phyloP scores from a whole-genome alignment of 345 rosid genomes.

The Stellera chamaejasme region DNA sequence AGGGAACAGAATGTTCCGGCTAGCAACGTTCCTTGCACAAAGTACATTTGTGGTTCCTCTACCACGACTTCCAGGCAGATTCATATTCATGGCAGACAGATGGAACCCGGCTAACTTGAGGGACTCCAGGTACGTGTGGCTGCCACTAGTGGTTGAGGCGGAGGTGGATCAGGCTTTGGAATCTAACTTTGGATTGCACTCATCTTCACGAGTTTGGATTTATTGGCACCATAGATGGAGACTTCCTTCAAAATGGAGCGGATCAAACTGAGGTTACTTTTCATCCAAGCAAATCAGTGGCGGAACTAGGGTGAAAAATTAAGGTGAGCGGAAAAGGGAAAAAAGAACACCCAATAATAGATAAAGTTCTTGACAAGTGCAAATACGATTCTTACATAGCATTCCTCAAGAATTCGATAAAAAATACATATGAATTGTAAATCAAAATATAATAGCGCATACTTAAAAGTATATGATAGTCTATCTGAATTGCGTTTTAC shows the following conservation, averaged over 20 bases:
- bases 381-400: too few relatives aligned
- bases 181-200: constrained; percentile 59
- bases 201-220: constrained; percentile 85
- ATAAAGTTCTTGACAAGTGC: too few relatives aligned
- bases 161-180: constrained; percentile 63
- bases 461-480: too few relatives aligned
- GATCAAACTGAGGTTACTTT: constrained; percentile 15
- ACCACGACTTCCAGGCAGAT: constrained; percentile 56
- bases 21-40: constrained; percentile 79
- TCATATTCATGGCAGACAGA: constrained; percentile 89
- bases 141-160: constrained; percentile 73
- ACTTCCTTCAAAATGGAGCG: constrained; percentile 42
- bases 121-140: constrained; percentile 87
- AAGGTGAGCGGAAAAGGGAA: too few relatives aligned
- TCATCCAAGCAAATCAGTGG: too few relatives aligned
- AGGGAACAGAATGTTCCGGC: constrained; percentile 62
- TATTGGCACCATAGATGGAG: constrained; percentile 94
- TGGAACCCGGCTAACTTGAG: constrained; percentile 89
- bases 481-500: too few relatives aligned
- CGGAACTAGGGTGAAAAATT: too few relatives aligned
- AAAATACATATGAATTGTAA: too few relatives aligned
- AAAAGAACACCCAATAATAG: too few relatives aligned
- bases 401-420: too few relatives aligned
- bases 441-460: too few relatives aligned
- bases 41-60: constrained; percentile 79